A percentile compares a stretch with the other conserved stretches of the same genome.
Conservation (phyloP, 148 eudicot species). For the Rhododendron vialii region DNA sequence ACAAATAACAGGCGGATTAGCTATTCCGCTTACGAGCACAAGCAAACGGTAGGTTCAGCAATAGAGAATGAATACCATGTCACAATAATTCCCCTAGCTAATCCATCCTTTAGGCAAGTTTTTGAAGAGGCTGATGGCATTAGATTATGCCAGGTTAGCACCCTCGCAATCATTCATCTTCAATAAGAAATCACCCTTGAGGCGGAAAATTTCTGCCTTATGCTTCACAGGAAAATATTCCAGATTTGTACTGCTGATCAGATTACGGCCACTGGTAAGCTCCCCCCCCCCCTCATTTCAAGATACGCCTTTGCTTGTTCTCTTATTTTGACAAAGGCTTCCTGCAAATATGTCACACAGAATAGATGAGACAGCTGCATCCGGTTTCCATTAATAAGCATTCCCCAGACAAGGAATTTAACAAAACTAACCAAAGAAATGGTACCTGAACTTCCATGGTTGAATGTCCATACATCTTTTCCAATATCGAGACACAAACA, state of each 20-base stretch:
- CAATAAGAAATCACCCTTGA: constrained; percentile 80
- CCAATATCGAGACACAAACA: constrained; percentile 89
- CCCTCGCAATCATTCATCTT: constrained; percentile 91
- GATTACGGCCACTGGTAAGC: constrained; percentile 78
- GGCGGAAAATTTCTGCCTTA: constrained; percentile 90
- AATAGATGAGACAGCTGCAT: constrained; percentile 18
- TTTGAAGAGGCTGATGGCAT: constrained; percentile 79
- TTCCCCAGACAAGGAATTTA: not conserved
- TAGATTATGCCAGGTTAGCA: constrained; percentile 90
- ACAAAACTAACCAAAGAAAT: not conserved
- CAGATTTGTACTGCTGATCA: constrained; percentile 87
- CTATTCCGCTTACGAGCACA: not conserved
- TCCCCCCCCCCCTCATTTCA: constrained; percentile 88
- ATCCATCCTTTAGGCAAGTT: constrained; percentile 97
- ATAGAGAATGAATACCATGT: constrained; percentile 51
- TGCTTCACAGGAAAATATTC: constrained; percentile 91
- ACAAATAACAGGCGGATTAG: constrained; percentile 9
- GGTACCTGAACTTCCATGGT: constrained; percentile 99
- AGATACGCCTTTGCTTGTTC: constrained; percentile 97
- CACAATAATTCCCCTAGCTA: constrained; percentile 99
- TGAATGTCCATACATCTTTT: constrained; percentile 95
- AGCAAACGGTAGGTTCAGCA: not conserved
- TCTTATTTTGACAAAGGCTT: constrained; percentile 88
- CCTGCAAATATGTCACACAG: constrained; percentile 44
- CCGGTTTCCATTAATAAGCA: not conserved